phyloP scores from a whole-genome alignment of 768 basidiomycete genomes.

The Cystofilobasidium capitatum region DNA sequence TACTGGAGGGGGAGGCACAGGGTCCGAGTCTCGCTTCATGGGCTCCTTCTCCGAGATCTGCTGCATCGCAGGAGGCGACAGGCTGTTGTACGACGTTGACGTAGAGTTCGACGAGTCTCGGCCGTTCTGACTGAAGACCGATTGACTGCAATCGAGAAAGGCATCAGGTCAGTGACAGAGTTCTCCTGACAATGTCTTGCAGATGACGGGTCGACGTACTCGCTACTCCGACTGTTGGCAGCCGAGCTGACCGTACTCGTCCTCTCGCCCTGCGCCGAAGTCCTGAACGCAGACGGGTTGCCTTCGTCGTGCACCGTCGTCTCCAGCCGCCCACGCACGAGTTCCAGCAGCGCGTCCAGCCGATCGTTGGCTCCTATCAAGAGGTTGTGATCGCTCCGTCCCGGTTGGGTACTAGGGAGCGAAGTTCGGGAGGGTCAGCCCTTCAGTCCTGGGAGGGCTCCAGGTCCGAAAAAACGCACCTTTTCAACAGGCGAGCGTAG shows the following conservation, averaged over 20 bases:
- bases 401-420: conserved; percentile 46
- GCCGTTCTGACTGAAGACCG: conserved; percentile 14
- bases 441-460: not conserved
- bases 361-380: conserved; percentile 70
- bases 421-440: not conserved
- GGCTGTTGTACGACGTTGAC: conserved; percentile 15
- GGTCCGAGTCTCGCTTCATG: conserved; percentile 1
- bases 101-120: conserved; percentile 11
- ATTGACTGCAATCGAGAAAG: not conserved
- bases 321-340: conserved; percentile 53
- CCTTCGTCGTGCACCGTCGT: conserved; percentile 46
- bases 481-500: conserved; percentile 73
- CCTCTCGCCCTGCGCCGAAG: conserved; percentile 23
- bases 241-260: conserved; percentile 32
- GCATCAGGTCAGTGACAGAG: not conserved
- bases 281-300: not conserved
- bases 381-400: conserved; percentile 73
- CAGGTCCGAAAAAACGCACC: conserved; percentile 4
- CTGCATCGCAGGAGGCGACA: conserved; percentile 5
- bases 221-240: conserved; percentile 33
- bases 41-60: conserved; percentile 28
- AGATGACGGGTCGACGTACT: conserved; percentile 28
- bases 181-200: not conserved
- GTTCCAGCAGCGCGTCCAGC: conserved; percentile 61
- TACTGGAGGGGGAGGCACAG: not conserved